phyloP scores from a whole-genome alignment of 768 basidiomycete genomes.

The Boletus bicolor region DNA sequence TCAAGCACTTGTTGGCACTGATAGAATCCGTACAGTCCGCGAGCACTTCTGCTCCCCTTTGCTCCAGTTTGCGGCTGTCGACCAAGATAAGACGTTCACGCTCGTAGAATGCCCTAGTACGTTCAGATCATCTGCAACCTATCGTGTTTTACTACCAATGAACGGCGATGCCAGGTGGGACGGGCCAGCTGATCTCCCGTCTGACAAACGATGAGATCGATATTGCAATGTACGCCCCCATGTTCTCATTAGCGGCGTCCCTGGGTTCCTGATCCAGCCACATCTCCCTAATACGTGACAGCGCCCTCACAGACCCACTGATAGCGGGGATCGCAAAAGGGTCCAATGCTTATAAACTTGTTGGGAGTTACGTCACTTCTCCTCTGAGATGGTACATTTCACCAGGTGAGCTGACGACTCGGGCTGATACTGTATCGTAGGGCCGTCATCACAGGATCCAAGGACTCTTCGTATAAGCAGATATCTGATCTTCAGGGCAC shows the following conservation, averaged over 20 bases:
- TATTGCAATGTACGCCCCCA: slow-evolving; percentile 63
- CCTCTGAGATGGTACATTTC: slow-evolving; percentile 75
- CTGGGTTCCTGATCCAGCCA: not conserved
- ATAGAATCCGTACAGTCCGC: slow-evolving; percentile 46
- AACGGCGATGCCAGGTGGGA: slow-evolving; percentile 55
- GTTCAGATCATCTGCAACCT: slow-evolving; percentile 7
- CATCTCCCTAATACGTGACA: slow-evolving; percentile 24
- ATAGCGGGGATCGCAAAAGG: slow-evolving; percentile 93
- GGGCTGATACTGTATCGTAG: slow-evolving; percentile 34
- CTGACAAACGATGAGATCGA: slow-evolving; percentile 77
- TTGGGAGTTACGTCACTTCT: slow-evolving; percentile 88
- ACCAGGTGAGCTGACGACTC: no score
- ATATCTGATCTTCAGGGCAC: slow-evolving; percentile 78
- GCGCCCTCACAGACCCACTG: slow-evolving; percentile 86
- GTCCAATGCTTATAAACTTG: slow-evolving; percentile 81
- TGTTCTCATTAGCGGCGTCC: slow-evolving; percentile 1
- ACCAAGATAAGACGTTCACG: slow-evolving; percentile 69
- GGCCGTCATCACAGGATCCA: slow-evolving; percentile 86
- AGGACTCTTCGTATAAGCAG: slow-evolving; percentile 61
- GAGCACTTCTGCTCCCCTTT: slow-evolving; percentile 94
- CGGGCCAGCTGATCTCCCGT: slow-evolving; percentile 77
- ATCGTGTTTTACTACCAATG: slow-evolving; percentile 20
- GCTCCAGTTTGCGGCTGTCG: slow-evolving; percentile 74
- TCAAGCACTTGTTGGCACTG: not conserved
- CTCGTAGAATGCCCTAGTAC: slow-evolving; percentile 88